Conservation (phyloP, 495 filamentous ascomycete species). For the Hypoxylon lenormandii region DNA sequence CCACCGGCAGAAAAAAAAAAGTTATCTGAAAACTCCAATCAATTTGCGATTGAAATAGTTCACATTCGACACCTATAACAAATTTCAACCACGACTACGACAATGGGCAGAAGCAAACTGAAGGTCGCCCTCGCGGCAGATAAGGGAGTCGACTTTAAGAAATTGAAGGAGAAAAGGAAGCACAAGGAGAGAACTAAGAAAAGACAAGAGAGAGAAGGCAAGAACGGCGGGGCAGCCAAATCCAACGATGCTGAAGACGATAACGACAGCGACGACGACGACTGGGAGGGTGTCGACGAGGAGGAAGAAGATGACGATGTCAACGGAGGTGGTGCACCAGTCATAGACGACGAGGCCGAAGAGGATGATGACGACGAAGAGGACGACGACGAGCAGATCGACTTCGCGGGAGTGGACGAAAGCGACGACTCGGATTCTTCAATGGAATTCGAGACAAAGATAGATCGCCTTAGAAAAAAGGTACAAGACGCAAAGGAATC, state of each 20-base stretch:
- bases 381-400: conserved; percentile 30
- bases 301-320: conserved; percentile 54
- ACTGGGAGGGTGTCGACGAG: conserved; percentile 62
- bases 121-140: conserved; percentile 74
- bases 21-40: conserved; percentile 32
- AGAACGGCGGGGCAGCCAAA: conserved; percentile 54
- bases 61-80: conserved; percentile 13
- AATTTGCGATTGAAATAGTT: conserved; percentile 20
- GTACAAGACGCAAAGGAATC: conserved; percentile 53
- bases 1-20: conserved; percentile 47
- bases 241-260: conserved; percentile 53
- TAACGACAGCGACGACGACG: conserved; percentile 55
- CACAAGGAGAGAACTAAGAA: conserved; percentile 66
- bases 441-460: conserved; percentile 53
- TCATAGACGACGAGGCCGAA: conserved; percentile 28
- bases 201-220: conserved; percentile 58
- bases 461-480: conserved; percentile 49
- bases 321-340: conserved; percentile 17
- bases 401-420: conserved; percentile 48
- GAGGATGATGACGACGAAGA: conserved; percentile 32
- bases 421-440: conserved; percentile 53
- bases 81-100: conserved; percentile 38
- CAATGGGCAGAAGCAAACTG: conserved; percentile 69
- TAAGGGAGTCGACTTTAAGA: conserved; percentile 74
- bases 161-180: conserved; percentile 69